A percentile compares a stretch with the other conserved stretches of the same genome.
phyloP scores from a whole-genome alignment of 148 eudicot species.

The Chenopodium formosanum region DNA sequence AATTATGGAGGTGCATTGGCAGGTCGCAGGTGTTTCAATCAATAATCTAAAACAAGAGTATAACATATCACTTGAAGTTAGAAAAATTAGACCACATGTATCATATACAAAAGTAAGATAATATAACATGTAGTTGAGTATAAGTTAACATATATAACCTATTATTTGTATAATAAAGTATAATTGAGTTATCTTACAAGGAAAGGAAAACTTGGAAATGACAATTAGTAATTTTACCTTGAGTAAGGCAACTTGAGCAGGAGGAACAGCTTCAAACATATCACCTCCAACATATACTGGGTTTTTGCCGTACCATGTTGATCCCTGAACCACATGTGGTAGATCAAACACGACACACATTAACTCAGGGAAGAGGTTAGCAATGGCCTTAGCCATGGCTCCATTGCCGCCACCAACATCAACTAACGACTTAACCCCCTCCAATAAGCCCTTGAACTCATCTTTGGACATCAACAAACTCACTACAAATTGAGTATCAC shows the following conservation, averaged over 20 bases:
- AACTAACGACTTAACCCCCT: constrained; percentile 33
- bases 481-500: constrained; percentile 30
- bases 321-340: constrained; percentile 35
- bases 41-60: no score
- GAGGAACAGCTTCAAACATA: constrained; percentile 42
- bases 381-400: constrained; percentile 30
- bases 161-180: no score
- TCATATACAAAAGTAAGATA: no score
- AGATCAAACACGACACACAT: constrained; percentile 37
- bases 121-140: no score
- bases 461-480: constrained; percentile 6
- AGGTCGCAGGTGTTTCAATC: no score
- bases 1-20: no score
- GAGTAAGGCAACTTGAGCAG: constrained; percentile 31
- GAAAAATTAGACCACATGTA: no score
- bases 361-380: constrained; percentile 33
- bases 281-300: constrained; percentile 37
- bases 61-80: no score
- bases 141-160: no score
- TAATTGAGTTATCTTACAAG: no score
- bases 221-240: neutral
- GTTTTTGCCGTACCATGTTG: constrained; percentile 19
- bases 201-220: no score
- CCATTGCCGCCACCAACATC: constrained; percentile 48
- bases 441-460: constrained; percentile 26